A percentile compares a stretch with the other conserved stretches of the same genome.
Conservation (phyloP, 257 asterid species). For the Linderniella brevidens region DNA sequence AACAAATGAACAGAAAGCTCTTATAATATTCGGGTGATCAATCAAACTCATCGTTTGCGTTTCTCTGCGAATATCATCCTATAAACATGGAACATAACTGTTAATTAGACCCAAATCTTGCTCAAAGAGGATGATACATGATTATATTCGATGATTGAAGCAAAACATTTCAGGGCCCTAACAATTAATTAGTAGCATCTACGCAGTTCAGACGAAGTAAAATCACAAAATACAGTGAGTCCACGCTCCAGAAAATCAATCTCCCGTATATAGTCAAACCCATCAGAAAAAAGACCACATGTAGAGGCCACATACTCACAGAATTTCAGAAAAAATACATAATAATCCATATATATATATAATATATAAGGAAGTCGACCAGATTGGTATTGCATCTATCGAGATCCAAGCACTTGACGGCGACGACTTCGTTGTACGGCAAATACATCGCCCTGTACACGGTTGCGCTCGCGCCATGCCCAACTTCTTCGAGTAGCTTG, state of each 20-base stretch:
- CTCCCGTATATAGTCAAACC: too few relatives aligned
- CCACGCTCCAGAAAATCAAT: too few relatives aligned
- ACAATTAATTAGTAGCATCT: too few relatives aligned
- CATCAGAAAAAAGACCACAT: too few relatives aligned
- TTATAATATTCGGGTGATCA: conserved; percentile 86
- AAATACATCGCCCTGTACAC: conserved; percentile 80
- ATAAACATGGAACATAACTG: conserved; percentile 10
- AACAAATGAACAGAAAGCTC: conserved; percentile 84
- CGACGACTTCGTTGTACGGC: conserved; percentile 76
- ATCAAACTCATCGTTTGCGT: conserved; percentile 94
- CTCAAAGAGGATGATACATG: too few relatives aligned
- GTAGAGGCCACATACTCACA: too few relatives aligned
- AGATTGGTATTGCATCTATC: conserved; percentile 98
- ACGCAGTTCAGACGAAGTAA: too few relatives aligned
- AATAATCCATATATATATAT: background rate
- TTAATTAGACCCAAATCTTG: background rate
- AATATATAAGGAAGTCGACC: conserved; percentile 29
- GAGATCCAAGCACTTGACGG: conserved; percentile 98
- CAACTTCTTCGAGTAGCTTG: conserved; percentile 83
- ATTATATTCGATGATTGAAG: too few relatives aligned
- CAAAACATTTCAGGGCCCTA: too few relatives aligned
- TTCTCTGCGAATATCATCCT: conserved; percentile 98
- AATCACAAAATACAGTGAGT: too few relatives aligned
- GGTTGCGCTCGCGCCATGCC: conserved; percentile 89
- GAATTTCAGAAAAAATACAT: too few relatives aligned